phyloP scores from a whole-genome alignment of 441 rosid species.

The Pelargonium citronellum region DNA sequence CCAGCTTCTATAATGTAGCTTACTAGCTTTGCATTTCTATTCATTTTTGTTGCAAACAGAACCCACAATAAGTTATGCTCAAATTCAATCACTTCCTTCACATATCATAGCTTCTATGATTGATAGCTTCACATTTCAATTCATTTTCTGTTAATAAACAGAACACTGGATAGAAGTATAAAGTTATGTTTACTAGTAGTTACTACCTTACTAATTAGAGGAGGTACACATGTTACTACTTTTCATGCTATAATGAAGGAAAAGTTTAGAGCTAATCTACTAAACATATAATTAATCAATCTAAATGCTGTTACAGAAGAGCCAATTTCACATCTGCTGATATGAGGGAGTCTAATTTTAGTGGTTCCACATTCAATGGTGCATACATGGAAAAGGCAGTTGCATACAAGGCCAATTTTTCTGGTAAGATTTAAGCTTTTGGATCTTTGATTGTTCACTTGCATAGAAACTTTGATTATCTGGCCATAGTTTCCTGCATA shows the following conservation, averaged over 20 bases:
- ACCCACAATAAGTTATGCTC: not conserved
- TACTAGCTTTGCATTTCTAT: not conserved
- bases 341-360: conserved; percentile 89
- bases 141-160: too few species aligned
- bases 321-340: conserved; percentile 93
- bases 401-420: conserved; percentile 81
- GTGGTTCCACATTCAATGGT: conserved; percentile 86
- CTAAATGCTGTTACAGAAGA: conserved; percentile 53
- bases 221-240: too few species aligned
- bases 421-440: conserved; percentile 35
- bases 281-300: conserved; percentile 10
- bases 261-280: not conserved
- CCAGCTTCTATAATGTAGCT: not conserved
- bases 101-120: too few species aligned
- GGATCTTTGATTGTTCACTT: not conserved
- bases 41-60: conserved; percentile 8
- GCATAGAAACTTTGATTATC: not conserved
- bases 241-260: too few species aligned
- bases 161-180: too few species aligned
- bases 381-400: conserved; percentile 97
- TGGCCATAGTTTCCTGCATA: too few species aligned
- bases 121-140: too few species aligned
- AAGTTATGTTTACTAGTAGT: too few species aligned
- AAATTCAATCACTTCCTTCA: too few species aligned
- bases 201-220: too few species aligned